These are phyloP conservation scores for Colletotrichum agaves DNA, from an alignment of 2,329 filamentous ascomycete genomes.

Conservation along the genomic window DNA sequence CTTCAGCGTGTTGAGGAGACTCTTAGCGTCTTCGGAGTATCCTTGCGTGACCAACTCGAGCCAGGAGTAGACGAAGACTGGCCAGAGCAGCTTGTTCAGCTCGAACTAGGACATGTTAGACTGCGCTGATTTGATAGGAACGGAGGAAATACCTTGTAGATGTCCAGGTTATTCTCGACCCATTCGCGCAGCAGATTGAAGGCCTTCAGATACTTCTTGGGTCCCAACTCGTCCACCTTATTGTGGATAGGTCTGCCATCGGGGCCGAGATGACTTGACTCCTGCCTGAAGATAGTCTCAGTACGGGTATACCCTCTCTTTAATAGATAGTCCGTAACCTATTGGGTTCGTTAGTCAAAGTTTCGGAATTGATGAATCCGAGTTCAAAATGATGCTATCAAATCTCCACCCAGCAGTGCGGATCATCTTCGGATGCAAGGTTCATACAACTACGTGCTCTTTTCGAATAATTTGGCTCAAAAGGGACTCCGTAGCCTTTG, in stretches of 20 bases:
- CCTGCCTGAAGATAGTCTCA: slow-evolving; percentile 90
- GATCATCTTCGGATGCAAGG: too few species aligned
- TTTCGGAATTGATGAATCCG: not conserved
- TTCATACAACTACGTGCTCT: too few species aligned
- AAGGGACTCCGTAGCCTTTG: too few species aligned
- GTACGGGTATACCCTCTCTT: slow-evolving; percentile 96
- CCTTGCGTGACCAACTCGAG: slow-evolving; percentile 80
- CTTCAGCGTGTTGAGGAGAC: slow-evolving; percentile 77
- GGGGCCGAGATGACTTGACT: slow-evolving; percentile 84
- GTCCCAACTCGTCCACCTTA: slow-evolving; percentile 74
- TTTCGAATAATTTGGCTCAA: too few species aligned
- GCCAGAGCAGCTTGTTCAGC: slow-evolving; percentile 88
- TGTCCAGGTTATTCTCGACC: slow-evolving; percentile 90
- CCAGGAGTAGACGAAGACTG: slow-evolving; percentile 92
- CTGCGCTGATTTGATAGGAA: slow-evolving; percentile 4
- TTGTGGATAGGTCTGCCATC: slow-evolving; percentile 80
- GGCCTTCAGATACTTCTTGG: slow-evolving; percentile 80
- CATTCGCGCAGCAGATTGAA: slow-evolving; percentile 81
- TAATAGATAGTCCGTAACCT: slow-evolving; percentile 91
- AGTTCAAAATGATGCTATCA: not conserved
- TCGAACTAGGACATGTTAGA: slow-evolving; percentile 71
- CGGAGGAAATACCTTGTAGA: slow-evolving; percentile 78
- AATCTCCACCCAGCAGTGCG: not conserved
- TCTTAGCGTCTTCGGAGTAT: slow-evolving; percentile 76
- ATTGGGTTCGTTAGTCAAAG: not conserved